Evolutionary conservation across 1,139 yeast species (phyloP).

Genomic region (Diutina pseudorugosa): DNA sequence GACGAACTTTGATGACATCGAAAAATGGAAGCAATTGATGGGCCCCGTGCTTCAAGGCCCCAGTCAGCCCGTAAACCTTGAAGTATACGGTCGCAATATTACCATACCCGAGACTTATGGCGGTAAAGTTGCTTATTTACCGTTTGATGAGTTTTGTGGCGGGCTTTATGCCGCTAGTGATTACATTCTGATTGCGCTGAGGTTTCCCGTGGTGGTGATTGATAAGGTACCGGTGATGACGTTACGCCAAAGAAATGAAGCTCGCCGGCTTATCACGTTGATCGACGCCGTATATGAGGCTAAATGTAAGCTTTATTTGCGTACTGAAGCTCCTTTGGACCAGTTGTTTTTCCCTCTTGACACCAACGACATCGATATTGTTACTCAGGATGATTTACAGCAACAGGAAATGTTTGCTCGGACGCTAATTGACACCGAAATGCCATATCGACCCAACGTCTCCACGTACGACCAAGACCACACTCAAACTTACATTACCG

Average conservation of each 20-base stretch:
- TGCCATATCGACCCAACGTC: constrained; percentile 62
- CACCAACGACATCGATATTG: constrained; percentile 8
- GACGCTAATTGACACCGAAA: constrained; percentile 45
- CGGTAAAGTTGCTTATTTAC: constrained; percentile 34
- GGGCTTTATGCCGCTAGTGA: constrained; percentile 56
- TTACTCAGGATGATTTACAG: constrained; percentile 32
- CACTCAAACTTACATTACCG: constrained; percentile 18
- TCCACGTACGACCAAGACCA: constrained; percentile 41
- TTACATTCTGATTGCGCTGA: constrained; percentile 54
- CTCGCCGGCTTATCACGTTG: constrained; percentile 52
- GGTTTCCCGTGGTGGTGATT: constrained; percentile 41
- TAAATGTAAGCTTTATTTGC: constrained; percentile 43
- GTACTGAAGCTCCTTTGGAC: constrained; percentile 38
- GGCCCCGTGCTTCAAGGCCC: neutral
- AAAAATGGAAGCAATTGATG: neutral
- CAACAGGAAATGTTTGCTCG: constrained; percentile 62
- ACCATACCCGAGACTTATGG: constrained; percentile 30
- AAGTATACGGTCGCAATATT: constrained; percentile 37
- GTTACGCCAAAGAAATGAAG: constrained; percentile 51
- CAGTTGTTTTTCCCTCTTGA: constrained; percentile 47
- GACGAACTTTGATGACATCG: neutral
- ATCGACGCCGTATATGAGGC: constrained; percentile 62
- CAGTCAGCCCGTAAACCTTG: neutral
- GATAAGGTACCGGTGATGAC: constrained; percentile 54
- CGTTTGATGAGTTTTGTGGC: constrained; percentile 44